phyloP scores from a whole-genome alignment of 2,329 filamentous ascomycete genomes.

The Aspergillus texensis region DNA sequence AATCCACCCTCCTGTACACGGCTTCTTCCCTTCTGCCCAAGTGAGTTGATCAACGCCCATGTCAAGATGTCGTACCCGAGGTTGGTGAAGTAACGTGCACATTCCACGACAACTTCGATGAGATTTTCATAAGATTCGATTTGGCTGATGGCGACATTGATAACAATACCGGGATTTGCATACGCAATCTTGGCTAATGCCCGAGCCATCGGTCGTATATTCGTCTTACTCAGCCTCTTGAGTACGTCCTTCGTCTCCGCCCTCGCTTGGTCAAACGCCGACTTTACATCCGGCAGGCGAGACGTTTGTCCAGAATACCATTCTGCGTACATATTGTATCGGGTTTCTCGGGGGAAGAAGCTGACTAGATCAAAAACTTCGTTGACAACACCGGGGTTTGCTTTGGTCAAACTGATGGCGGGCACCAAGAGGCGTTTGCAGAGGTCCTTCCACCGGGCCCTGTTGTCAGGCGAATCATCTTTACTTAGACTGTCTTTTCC shows the following conservation, averaged over 20 bases:
- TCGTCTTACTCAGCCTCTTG: constrained; percentile 86
- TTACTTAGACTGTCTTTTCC: constrained; percentile 73
- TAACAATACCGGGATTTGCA: constrained; percentile 87
- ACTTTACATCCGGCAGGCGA: constrained; percentile 73
- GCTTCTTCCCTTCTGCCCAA: constrained; percentile 60
- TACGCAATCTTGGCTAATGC: constrained; percentile 89
- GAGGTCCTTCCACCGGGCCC: constrained; percentile 79
- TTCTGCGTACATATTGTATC: constrained; percentile 89
- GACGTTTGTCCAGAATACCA: constrained; percentile 85
- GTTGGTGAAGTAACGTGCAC: constrained; percentile 89
- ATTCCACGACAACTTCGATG: constrained; percentile 92
- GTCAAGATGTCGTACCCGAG: constrained; percentile 91
- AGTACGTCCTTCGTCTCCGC: constrained; percentile 82
- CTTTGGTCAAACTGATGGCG: constrained; percentile 79
- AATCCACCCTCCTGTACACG: constrained; percentile 66
- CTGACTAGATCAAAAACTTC: constrained; percentile 84
- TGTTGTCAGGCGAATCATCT: constrained; percentile 71
- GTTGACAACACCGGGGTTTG: constrained; percentile 81
- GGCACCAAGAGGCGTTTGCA: constrained; percentile 84
- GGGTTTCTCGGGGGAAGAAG: constrained; percentile 71
- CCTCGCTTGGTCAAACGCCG: constrained; percentile 74
- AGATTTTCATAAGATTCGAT: constrained; percentile 94
- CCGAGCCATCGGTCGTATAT: constrained; percentile 82
- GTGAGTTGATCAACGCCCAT: constrained; percentile 82
- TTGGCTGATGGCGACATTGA: constrained; percentile 83